A percentile compares a stretch with the other conserved stretches of the same genome.
Evolutionary conservation across 768 basidiomycete species (phyloP).

Genomic region (Mycena crocata): DNA sequence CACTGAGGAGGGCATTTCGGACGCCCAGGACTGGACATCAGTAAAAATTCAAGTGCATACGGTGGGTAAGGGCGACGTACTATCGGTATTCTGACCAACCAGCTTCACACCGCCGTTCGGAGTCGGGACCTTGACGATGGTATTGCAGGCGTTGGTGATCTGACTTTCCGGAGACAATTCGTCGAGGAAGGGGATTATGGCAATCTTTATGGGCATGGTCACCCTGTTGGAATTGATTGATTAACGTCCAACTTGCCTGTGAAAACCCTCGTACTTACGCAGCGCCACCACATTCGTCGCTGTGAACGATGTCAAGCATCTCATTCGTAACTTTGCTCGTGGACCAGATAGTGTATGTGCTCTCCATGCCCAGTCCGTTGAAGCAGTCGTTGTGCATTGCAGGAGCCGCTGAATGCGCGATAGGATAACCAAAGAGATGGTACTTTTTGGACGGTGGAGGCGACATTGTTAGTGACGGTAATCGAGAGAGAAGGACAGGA

Average conservation of each 20-base stretch:
- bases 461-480: not conserved
- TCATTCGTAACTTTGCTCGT: constrained; percentile 48
- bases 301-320: constrained; percentile 38
- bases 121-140: constrained; percentile 48
- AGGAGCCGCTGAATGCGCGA: constrained; percentile 49
- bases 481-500: not conserved
- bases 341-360: constrained; percentile 44
- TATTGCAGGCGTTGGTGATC: constrained; percentile 48
- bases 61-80: constrained; percentile 26
- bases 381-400: constrained; percentile 48
- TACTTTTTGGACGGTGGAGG: constrained; percentile 19
- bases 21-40: constrained; percentile 44
- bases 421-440: constrained; percentile 49
- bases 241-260: not conserved
- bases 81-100: constrained; percentile 52
- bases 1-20: constrained; percentile 46
- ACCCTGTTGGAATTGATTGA: constrained; percentile 34
- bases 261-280: constrained; percentile 37
- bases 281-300: constrained; percentile 46
- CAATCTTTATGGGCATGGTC: constrained; percentile 51
- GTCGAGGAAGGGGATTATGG: constrained; percentile 47
- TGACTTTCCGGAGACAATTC: constrained; percentile 45
- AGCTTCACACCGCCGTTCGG: constrained; percentile 40
- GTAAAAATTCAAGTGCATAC: not conserved
- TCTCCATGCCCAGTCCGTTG: constrained; percentile 37